Conservation (phyloP, 225 moss, liverwort and hornwort species). For the Lunularia cruciata region DNA sequence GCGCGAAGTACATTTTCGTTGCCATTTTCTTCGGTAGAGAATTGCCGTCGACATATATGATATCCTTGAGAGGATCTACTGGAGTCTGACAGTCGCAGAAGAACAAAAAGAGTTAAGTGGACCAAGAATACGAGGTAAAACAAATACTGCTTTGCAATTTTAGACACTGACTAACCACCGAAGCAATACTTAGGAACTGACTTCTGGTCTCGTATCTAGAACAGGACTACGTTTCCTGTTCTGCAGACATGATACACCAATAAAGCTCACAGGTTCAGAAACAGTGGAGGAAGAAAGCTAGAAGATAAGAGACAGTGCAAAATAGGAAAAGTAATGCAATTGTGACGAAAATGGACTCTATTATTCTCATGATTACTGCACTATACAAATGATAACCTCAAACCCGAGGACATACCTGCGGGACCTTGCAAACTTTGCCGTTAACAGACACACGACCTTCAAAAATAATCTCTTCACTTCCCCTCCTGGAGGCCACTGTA, state of each 20-base stretch:
- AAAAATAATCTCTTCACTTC: conserved; percentile 87
- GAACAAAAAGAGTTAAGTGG: neutral
- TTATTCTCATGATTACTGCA: too few species aligned
- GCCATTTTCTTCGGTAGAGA: conserved; percentile 77
- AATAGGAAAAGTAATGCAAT: too few species aligned
- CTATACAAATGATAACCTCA: neutral
- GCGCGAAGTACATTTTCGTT: conserved; percentile 79
- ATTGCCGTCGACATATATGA: conserved; percentile 82
- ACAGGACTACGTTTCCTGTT: too few species aligned
- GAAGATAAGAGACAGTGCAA: too few species aligned
- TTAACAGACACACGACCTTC: conserved; percentile 95
- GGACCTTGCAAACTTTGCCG: conserved; percentile 81
- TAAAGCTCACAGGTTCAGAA: too few species aligned
- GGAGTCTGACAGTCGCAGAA: conserved; percentile 60
- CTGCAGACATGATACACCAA: too few species aligned
- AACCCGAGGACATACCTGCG: conserved; percentile 56
- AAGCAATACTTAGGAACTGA: too few species aligned
- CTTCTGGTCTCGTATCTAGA: too few species aligned
- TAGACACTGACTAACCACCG: too few species aligned
- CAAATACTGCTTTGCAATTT: too few species aligned
- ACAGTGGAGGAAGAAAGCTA: too few species aligned
- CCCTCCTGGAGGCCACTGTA: conserved; percentile 95
- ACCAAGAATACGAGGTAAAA: neutral
- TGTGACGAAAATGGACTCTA: too few species aligned
- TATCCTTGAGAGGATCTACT: conserved; percentile 80